Base-by-base conservation (phyloP, 2,329 filamentous ascomycete species). In the Bimuria novae-zelandiae region DNA sequence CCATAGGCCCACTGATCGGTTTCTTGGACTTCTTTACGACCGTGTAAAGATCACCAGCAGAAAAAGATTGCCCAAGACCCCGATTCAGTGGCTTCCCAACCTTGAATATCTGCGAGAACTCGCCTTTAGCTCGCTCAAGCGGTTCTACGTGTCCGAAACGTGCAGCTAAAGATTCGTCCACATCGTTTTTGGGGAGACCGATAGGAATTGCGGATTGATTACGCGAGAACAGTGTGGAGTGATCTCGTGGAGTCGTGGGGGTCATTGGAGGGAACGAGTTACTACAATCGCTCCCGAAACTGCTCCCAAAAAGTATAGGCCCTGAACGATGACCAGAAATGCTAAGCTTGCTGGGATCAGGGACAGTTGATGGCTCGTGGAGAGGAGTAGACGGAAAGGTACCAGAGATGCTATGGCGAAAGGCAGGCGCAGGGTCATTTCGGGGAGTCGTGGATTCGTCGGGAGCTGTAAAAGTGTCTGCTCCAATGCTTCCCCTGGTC, bases 1-100 rank as follows among this genome's bases (percentile, higher is more conserved):
- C 92, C 68, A 84, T 88, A 43, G 82, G 79, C 17, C 94, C 92
- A 49, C 85, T 81, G 67, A 90, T 92, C 7, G 90, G 86, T 54
- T 91, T 84, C 66, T 89, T 89, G 55, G 90, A 87, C 77, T 96
- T 97, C 79, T 99, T 99, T 49, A 99, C 92, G 2, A 93, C 93
- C 79, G 88, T 97, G 0, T 96, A 86, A 27, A 74, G 70, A 52
- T 64, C 68, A 7, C 67, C 56, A 17, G 65, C 57, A 7, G 69
- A 61, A 19, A 65, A 64, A 44, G 54, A 57, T 14, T 54, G 36
- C 19, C 57, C 59, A 61, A 54, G 77, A 61, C 55, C 75, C 61
- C 62, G 54, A 21, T 60, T 59, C 19, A 75, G 62, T 14, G 77
- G 74, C 51, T 82, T 76, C 12, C 84, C 84, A 4, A 96, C 92